These are phyloP conservation scores for Cornus controversa DNA, from an alignment of 148 eudicot species.

Conservation along the genomic window DNA sequence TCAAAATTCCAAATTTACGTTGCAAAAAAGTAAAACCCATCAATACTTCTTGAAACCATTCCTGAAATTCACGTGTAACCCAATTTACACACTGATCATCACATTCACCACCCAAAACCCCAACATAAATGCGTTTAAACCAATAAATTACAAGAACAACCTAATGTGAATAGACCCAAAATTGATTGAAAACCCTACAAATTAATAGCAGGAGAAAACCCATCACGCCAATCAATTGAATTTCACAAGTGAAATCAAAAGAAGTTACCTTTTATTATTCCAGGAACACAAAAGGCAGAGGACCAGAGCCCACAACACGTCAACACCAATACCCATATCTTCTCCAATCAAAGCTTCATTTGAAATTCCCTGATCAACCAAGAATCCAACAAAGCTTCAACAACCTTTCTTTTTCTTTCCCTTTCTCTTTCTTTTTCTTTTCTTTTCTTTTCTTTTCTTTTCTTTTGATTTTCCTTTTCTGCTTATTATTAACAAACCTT, in stretches of 20 bases:
- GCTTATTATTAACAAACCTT: too few species aligned
- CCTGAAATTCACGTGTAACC: neutral
- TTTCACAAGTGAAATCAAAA: neutral
- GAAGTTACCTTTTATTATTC: constrained; percentile 15
- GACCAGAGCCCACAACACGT: constrained; percentile 3
- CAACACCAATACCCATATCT: constrained; percentile 15
- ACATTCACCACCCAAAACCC: neutral
- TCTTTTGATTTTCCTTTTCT: neutral
- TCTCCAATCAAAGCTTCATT: constrained; percentile 1
- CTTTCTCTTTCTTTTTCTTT: constrained; percentile 6
- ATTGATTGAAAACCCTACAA: neutral
- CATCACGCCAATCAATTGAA: constrained; percentile 5
- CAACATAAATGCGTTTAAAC: neutral
- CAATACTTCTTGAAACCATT: neutral
- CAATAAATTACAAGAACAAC: neutral
- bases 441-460: neutral
- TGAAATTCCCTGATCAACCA: constrained; percentile 10
- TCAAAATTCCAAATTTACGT: neutral
- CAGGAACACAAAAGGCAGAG: neutral
- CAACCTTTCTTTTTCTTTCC: constrained; percentile 8
- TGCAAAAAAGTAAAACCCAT: neutral
- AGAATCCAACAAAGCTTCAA: constrained; percentile 17
- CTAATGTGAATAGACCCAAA: neutral
- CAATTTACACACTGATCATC: neutral
- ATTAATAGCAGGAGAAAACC: neutral